These are phyloP conservation scores for Plasmodium gaboni DNA, from an alignment of 169 alveolate species.

Conservation along the genomic window DNA sequence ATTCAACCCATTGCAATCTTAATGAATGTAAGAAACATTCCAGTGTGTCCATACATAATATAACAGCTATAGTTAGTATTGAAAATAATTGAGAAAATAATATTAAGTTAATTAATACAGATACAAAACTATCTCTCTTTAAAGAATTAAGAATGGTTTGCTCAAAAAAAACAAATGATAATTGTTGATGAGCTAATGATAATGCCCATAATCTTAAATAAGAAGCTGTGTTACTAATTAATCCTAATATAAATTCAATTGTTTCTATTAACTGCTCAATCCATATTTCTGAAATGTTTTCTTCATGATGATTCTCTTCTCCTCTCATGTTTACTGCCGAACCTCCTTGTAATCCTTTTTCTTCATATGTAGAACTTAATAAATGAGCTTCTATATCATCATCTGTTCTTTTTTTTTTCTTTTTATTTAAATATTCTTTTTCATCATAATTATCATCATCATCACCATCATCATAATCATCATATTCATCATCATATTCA, in stretches of 20 bases:
- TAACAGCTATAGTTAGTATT: conserved; percentile 95
- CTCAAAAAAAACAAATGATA: conserved; percentile 95
- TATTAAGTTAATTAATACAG: conserved; percentile 80
- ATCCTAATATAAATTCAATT: conserved; percentile 98
- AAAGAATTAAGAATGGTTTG: conserved; percentile 83
- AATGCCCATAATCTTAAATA: conserved; percentile 99
- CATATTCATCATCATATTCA: not conserved
- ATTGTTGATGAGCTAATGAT: conserved; percentile 98
- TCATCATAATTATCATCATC: not conserved
- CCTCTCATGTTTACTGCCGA: not conserved
- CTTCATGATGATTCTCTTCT: conserved; percentile 78
- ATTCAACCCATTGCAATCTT: conserved; percentile 99
- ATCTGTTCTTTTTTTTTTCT: conserved; percentile 24
- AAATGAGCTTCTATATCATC: conserved; percentile 83
- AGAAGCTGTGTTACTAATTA: conserved; percentile 99
- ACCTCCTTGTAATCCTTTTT: conserved; percentile 25
- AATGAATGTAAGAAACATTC: conserved; percentile 99
- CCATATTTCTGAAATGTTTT: conserved; percentile 90
- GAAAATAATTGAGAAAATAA: conserved; percentile 90
- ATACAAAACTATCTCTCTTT: conserved; percentile 54
- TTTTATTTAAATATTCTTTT: conserved; percentile 16
- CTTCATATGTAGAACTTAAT: conserved; percentile 74
- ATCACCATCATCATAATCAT: not conserved
- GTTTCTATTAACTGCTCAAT: conserved; percentile 98
- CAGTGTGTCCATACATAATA: conserved; percentile 98